These are phyloP conservation scores for Trametes cingulata DNA, from an alignment of 768 basidiomycete species.

Conservation along the genomic window DNA sequence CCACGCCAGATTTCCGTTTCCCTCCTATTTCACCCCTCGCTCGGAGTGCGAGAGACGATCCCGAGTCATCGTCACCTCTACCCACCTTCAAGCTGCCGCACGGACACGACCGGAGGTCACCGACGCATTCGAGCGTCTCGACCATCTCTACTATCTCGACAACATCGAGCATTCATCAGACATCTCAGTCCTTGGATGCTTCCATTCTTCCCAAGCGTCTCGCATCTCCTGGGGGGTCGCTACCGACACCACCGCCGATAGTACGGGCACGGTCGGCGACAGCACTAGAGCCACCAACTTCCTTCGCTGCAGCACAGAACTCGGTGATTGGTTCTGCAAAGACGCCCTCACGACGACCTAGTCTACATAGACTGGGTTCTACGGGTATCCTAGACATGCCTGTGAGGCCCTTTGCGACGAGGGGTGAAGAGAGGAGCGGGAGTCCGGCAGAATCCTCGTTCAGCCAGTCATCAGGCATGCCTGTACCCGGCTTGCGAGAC, in stretches of 20 bases:
- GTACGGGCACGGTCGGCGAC: constrained; percentile 39
- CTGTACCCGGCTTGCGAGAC: constrained; percentile 65
- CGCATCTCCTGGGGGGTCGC: constrained; percentile 32
- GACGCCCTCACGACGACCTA: constrained; percentile 32
- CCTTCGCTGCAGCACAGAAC: constrained; percentile 5
- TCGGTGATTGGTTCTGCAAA: constrained; percentile 19
- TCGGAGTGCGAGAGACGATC: not conserved
- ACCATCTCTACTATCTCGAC: constrained; percentile 30
- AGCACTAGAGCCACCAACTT: constrained; percentile 22
- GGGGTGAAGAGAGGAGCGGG: constrained; percentile 47
- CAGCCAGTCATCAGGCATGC: constrained; percentile 12
- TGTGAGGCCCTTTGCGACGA: constrained; percentile 45
- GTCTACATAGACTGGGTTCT: constrained; percentile 50
- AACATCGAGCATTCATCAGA: constrained; percentile 46
- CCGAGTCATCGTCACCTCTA: constrained; percentile 16
- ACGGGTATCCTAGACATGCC: constrained; percentile 58
- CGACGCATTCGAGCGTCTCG: constrained; percentile 35
- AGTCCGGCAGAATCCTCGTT: constrained; percentile 39
- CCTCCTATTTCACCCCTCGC: constrained; percentile 29
- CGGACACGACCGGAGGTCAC: constrained; percentile 32
- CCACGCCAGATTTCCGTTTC: constrained; percentile 39
- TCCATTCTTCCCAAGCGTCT: constrained; percentile 30
- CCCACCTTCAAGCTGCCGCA: constrained; percentile 18
- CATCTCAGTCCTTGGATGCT: constrained; percentile 58
- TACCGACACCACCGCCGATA: constrained; percentile 32